Evolutionary conservation across 2,329 filamentous ascomycete genomes (phyloP), one percentile per base, ranked within the genome.

Genomic region (Fusarium aywerte): DNA sequence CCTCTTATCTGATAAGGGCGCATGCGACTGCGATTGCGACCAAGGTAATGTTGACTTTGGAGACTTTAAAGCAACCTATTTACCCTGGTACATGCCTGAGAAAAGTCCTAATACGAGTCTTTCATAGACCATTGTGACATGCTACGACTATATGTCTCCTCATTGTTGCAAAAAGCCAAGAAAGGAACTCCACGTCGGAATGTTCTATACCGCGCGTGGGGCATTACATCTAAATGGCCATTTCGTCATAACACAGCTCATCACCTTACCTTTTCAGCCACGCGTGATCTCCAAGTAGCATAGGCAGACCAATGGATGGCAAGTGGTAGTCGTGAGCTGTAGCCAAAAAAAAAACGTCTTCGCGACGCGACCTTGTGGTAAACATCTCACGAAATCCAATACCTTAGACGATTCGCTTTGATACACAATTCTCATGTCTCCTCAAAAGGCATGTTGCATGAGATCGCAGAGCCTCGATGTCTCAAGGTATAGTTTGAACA

Each of bases 1-100:
- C 32, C 57, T 65, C 57, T 71, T 73, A 61, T 70, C 70, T 57
- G 67, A 70, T 70, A 71, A 71, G 56, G 36, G 67, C 39, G 56
- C 47, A 56, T 54, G 51, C 36, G 36, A 48, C 25, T 27, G 50
- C 44, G 56, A 45, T 54, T 52, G 53, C 33, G 42, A 54, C 32
- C 31, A 31, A 39, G 25, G 31, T 12, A 31, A 40, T 64, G 29
- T 49, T 43, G 39, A 45, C 56, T 31, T 57, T 23, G 12, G 29
- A 33, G 15, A 42, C 21, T 11, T 48, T 20, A 25, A 47, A 51
- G 32, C 20, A 33, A 15, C n/a, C n/a, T n/a, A n/a, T n/a, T 20
- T 36, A 9, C n/a, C 16, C 20, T n/a, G 16, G 8, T 20, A 9
- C 25, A 58, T 25, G 33, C 15, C 40, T 18, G 13, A 35, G 29